Base-by-base conservation (phyloP, 768 basidiomycete species). In the Leucocoprinus leucothites region DNA sequence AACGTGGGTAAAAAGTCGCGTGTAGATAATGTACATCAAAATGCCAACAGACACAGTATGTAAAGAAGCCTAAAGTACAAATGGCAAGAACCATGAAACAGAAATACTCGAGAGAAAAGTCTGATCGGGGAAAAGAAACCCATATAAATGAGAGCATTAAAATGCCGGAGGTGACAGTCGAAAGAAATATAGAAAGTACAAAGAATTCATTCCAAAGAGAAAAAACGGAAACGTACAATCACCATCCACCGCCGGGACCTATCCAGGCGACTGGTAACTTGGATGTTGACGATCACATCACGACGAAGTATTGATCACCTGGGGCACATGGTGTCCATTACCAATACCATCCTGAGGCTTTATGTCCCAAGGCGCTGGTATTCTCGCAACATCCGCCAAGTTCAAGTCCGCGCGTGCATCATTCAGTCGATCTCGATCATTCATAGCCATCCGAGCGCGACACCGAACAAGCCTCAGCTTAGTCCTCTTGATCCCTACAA, bases 401-500 rank as follows among this genome's bases (percentile, higher is more conserved):
- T 91, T 92, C 72, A 86, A 80, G 66, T 92, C 90, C 2, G 87
- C 84, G 18, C 85, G 80, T 1, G 87, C 90, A 63, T 92, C 89
- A 47, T 81, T 82, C 57, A 91, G 66, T 3, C 90, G 80, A 60
- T 91, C 89, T 31, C 75, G 75, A 56, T 84, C 82, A 46, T 76
- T 85, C 89, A 91, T 91, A 36, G 70, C 74, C 89, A 88, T 91
- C 21, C 89, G 81, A 25, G 81, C 82, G 19, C 82, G 82, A 69
- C 89, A 91, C 25, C 89, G 79, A 22, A 89, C 75, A n/a, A 91
- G 84, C 9, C 89, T 85, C 14, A 91, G 79, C 66, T 91, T 92
- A 16, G 90, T 92, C 38, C 88, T 79, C 60, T 86, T 91, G 69
- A 91, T 91, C 90, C 90, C 88, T 90, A 56, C 19, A 63, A 13